A percentile compares a stretch with the other conserved stretches of the same genome.
Evolutionary conservation across 2,329 filamentous ascomycete genomes (phyloP).

Genomic region (Verticillium tricorpus): DNA sequence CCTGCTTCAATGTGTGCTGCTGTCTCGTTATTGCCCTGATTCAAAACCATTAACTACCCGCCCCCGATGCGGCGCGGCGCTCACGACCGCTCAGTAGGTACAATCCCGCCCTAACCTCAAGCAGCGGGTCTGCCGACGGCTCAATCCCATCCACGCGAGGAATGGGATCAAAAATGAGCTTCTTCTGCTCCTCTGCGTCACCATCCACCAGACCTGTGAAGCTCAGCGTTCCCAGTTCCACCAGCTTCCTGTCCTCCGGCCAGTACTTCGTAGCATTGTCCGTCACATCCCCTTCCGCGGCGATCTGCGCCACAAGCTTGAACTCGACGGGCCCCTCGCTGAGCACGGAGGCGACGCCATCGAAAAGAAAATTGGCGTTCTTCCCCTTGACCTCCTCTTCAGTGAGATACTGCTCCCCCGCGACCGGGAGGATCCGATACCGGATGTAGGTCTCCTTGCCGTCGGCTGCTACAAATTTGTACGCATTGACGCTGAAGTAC

Average conservation of each 20-base stretch:
- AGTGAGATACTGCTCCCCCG: slow-evolving; percentile 32
- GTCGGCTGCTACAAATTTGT: slow-evolving; percentile 33
- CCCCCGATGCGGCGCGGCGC: slow-evolving; percentile 30
- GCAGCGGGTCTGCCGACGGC: slow-evolving; percentile 46
- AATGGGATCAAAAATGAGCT: slow-evolving; percentile 35
- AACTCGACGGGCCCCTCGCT: slow-evolving; percentile 32
- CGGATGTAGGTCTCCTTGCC: slow-evolving; percentile 40
- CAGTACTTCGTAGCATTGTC: slow-evolving; percentile 31
- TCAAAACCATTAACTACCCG: no score
- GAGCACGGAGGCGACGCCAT: slow-evolving; percentile 37
- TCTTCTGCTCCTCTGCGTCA: slow-evolving; percentile 42
- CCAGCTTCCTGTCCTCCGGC: slow-evolving; percentile 44
- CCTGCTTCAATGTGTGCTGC: no score
- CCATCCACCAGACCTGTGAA: slow-evolving; percentile 34
- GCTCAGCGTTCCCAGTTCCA: slow-evolving; percentile 44
- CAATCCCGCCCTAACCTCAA: slow-evolving; percentile 50
- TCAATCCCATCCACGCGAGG: no score
- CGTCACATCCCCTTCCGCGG: slow-evolving; percentile 19
- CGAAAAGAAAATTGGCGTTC: slow-evolving; percentile 39
- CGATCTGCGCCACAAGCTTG: slow-evolving; percentile 44
- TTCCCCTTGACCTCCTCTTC: slow-evolving; percentile 31
- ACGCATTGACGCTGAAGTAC: slow-evolving; percentile 46
- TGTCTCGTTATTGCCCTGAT: no score
- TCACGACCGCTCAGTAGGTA: slow-evolving; percentile 52
- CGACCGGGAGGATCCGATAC: slow-evolving; percentile 43